A percentile compares a stretch with the other conserved stretches of the same genome.
Conservation (phyloP, 768 basidiomycete species). For the Boletellus emodensis region DNA sequence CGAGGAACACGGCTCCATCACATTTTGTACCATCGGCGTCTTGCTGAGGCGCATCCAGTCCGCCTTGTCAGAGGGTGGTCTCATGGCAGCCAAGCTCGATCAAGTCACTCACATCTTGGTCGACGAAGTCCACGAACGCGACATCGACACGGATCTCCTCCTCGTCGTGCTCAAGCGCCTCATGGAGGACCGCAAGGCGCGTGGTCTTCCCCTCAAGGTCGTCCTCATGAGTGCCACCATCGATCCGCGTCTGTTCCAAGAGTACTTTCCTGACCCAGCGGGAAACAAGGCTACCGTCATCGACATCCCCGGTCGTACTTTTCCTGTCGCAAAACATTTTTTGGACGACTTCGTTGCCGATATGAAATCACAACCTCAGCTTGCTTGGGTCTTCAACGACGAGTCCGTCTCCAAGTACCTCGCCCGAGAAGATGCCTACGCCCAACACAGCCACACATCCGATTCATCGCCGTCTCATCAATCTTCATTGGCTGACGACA, state of each 20-base stretch:
- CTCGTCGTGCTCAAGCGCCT: conserved; percentile 87
- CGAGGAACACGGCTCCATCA: conserved; percentile 76
- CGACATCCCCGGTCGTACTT: conserved; percentile 87
- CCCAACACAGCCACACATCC: not conserved
- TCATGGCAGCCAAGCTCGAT: conserved; percentile 48
- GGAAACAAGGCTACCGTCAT: conserved; percentile 64
- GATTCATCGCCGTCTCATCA: conserved; percentile 5
- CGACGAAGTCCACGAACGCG: conserved; percentile 95
- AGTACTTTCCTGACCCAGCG: conserved; percentile 70
- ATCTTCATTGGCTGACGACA: conserved; percentile 36
- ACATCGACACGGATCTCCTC: conserved; percentile 87
- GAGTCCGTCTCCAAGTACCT: conserved; percentile 71
- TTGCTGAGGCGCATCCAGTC: conserved; percentile 85
- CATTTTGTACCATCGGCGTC: conserved; percentile 91
- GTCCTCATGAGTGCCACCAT: conserved; percentile 96
- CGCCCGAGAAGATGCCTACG: conserved; percentile 46
- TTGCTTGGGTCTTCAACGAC: conserved; percentile 66
- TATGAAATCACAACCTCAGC: conserved; percentile 37
- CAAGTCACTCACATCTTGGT: conserved; percentile 86
- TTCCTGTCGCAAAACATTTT: conserved; percentile 79
- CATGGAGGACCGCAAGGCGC: conserved; percentile 65
- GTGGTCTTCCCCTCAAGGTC: conserved; percentile 73
- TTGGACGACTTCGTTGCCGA: conserved; percentile 71
- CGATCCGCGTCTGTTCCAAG: conserved; percentile 83
- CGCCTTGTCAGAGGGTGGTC: conserved; percentile 47